Evolutionary conservation across 352 stramenopile species (phyloP), one percentile per base, ranked within the genome.

Genomic region (Elongisporangium prolatum): DNA sequence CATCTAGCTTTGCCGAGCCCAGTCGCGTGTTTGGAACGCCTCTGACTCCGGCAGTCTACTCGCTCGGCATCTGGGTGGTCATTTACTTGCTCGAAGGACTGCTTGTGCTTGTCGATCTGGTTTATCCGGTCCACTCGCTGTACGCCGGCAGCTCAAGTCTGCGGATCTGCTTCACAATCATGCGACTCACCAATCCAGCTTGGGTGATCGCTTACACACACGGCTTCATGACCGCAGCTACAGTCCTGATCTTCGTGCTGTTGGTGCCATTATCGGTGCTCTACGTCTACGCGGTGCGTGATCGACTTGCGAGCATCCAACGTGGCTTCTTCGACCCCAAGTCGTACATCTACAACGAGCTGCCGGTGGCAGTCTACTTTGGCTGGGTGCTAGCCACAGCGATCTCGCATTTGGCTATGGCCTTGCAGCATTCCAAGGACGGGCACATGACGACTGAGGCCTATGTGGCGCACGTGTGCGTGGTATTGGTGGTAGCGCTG

Each of bases 61-160:
- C 80, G 40, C 68, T 80, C 24, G 74, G 63, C 52, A 82, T 88
- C 22, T 88, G 78, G 76, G 49, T 81, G 38, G 64, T 65, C 28
- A 72, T 88, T 50, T 88, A 86, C 68, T 20, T 69, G 51, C 72
- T 85, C 49, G 78, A 89, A 68, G 69, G 69, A 16, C 28, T 88
- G 47, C 72, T 93, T 24, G 79, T 91, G 47, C 28, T 69, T 24
- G 81, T 83, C 3, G 80, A 93, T 48, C 57, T 93, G n/a, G 69
- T 89, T 3, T 72, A 75, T 37, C 80, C 83, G n/a, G 63, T 75
- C 21, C 71, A 78, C 55, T 89, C 83, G 21, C 76, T 93, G 50
- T 93, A 88, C 56, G 79, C 75, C 4, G 77, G 91, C 44, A 73
- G 78, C 38, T 86, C 71, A 50, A 77, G 88, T 24, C 66, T 93